Percentiles rank a stretch among this genome's conserved stretches.
These are phyloP conservation scores for Cryptosporidium meleagridis DNA, from an alignment of 169 alveolate species.

Conservation along the genomic window DNA sequence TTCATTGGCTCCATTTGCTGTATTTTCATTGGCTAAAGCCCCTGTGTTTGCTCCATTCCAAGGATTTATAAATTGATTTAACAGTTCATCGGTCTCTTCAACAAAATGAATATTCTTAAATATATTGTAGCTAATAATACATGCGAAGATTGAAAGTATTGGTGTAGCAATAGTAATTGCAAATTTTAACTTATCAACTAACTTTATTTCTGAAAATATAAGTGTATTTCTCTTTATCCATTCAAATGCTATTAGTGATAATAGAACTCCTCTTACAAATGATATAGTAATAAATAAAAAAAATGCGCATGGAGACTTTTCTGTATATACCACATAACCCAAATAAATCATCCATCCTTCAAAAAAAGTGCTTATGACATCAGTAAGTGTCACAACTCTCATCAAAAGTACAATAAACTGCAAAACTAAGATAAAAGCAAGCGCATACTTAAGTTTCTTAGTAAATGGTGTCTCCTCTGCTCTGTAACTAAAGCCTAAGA, in stretches of 20 bases:
- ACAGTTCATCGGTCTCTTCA: slow-evolving; percentile 51
- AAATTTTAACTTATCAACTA: neutral
- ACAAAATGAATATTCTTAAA: slow-evolving; percentile 49
- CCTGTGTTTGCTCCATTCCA: slow-evolving; percentile 22
- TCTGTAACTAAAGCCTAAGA: slow-evolving; percentile 40
- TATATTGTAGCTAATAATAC: slow-evolving; percentile 45
- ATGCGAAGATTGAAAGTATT: slow-evolving; percentile 41
- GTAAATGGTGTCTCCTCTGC: slow-evolving; percentile 67
- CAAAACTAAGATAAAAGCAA: slow-evolving; percentile 32
- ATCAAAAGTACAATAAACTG: slow-evolving; percentile 11
- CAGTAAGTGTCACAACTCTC: slow-evolving; percentile 46
- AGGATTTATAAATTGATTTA: slow-evolving; percentile 13
- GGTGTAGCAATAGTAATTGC: slow-evolving; percentile 43
- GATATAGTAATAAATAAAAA: slow-evolving; percentile 62
- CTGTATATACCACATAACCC: slow-evolving; percentile 65
- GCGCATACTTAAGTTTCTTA: slow-evolving; percentile 9
- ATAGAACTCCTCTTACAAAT: slow-evolving; percentile 48
- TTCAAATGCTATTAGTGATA: slow-evolving; percentile 21
- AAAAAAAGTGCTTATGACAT: slow-evolving; percentile 27
- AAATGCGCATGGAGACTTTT: slow-evolving; percentile 51
- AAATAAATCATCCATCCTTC: slow-evolving; percentile 55
- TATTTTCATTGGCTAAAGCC: slow-evolving; percentile 5
- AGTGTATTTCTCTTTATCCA: slow-evolving; percentile 29
- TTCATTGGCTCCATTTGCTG: neutral
- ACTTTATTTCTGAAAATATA: neutral